Evolutionary conservation across 768 basidiomycete species (phyloP).

Genomic region (Boletellus emodensis): DNA sequence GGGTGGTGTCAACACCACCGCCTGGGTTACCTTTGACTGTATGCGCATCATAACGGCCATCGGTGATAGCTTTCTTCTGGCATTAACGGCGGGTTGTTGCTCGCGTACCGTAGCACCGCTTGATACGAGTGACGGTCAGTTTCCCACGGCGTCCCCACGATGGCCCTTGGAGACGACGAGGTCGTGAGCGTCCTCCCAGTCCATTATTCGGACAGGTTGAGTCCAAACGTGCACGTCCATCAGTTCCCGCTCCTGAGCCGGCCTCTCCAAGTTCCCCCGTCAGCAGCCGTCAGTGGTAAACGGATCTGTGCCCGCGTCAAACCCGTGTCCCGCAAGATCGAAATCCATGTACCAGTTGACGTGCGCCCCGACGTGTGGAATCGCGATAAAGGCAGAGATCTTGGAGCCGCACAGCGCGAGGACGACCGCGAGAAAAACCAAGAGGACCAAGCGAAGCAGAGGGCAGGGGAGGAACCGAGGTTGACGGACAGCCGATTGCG

Average conservation of each 20-base stretch:
- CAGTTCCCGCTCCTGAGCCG: constrained; percentile 77
- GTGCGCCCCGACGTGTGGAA: constrained; percentile 80
- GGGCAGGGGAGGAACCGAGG: constrained; percentile 55
- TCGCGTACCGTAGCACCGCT: constrained; percentile 2
- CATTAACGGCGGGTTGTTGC: too few relatives aligned
- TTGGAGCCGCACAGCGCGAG: constrained; percentile 62
- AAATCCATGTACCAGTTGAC: constrained; percentile 82
- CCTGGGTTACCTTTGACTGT: constrained; percentile 59
- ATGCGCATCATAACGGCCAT: constrained; percentile 16
- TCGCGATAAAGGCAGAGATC: constrained; percentile 57
- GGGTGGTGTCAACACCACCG: constrained; percentile 41
- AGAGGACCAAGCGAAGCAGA: constrained; percentile 43
- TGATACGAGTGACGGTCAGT: not conserved
- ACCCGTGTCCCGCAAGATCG: constrained; percentile 55
- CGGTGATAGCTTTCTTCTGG: constrained; percentile 2
- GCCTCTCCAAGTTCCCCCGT: constrained; percentile 73
- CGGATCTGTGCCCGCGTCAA: constrained; percentile 72
- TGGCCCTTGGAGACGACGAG: constrained; percentile 46
- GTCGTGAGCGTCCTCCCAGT: constrained; percentile 68
- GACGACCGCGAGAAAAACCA: constrained; percentile 81
- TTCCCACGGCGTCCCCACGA: constrained; percentile 17
- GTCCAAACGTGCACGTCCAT: constrained; percentile 68
- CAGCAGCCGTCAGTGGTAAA: constrained; percentile 68
- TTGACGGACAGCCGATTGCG: constrained; percentile 66
- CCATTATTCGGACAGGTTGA: constrained; percentile 59